These are phyloP conservation scores for Phlebiopsis flavidoalba DNA, from an alignment of 768 basidiomycete species.

Conservation along the genomic window DNA sequence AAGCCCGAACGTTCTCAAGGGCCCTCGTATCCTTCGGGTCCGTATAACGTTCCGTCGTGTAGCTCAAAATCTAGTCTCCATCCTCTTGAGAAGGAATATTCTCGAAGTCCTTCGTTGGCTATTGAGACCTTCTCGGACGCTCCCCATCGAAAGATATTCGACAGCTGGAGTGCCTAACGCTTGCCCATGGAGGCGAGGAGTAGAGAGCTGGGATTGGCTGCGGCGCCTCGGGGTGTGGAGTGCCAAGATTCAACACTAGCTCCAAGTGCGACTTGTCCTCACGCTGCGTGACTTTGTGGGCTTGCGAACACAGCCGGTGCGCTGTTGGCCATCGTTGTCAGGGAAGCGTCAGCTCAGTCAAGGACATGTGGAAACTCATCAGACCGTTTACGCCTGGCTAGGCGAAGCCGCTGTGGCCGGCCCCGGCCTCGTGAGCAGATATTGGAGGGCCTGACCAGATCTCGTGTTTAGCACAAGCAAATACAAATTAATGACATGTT, in stretches of 20 bases:
- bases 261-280: slow-evolving; percentile 45
- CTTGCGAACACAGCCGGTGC: slow-evolving; percentile 45
- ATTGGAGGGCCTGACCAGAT: slow-evolving; percentile 72
- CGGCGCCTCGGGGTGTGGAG: slow-evolving; percentile 74
- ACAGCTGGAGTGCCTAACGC: slow-evolving; percentile 86
- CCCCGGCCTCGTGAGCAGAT: slow-evolving; percentile 75
- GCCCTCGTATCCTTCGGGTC: slow-evolving; percentile 86
- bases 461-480: not conserved
- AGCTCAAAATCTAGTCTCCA: slow-evolving; percentile 80
- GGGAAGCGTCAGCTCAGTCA: slow-evolving; percentile 28
- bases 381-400: slow-evolving; percentile 15
- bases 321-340: slow-evolving; percentile 48
- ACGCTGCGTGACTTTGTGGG: slow-evolving; percentile 73
- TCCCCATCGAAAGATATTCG: slow-evolving; percentile 82
- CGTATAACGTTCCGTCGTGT: slow-evolving; percentile 63
- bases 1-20: slow-evolving; percentile 93
- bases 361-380: slow-evolving; percentile 26
- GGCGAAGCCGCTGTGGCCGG: slow-evolving; percentile 22
- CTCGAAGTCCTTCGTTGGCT: slow-evolving; percentile 57
- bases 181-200: slow-evolving; percentile 74
- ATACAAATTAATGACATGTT: not conserved
- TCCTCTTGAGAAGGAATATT: slow-evolving; percentile 37
- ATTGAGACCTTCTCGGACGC: slow-evolving; percentile 69
- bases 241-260: slow-evolving; percentile 59
- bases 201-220: slow-evolving; percentile 75